These are phyloP conservation scores for Chlorella variabilis DNA, from an alignment of 163 green algal species.

Conservation along the genomic window DNA sequence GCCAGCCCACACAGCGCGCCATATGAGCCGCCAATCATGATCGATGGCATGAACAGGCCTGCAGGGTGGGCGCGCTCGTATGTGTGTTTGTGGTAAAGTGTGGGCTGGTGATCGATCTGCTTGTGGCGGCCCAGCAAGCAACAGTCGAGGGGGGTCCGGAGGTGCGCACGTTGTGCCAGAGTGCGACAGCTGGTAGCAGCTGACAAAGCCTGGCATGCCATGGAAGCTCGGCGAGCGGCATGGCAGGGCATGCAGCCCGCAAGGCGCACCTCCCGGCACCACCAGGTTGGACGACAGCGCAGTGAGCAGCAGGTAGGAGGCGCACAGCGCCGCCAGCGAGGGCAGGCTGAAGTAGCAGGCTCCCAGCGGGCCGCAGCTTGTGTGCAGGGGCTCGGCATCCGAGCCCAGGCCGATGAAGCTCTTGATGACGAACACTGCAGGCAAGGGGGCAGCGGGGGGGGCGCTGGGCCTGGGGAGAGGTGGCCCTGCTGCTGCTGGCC, in stretches of 20 bases:
- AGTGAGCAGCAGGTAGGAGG: constrained; percentile 84
- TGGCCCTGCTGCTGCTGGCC: background rate
- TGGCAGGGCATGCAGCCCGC: too few species aligned
- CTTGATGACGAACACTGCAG: too few species aligned
- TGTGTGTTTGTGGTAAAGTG: too few species aligned
- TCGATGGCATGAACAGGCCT: background rate
- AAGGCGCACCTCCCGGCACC: constrained; percentile 78
- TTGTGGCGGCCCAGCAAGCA: too few species aligned
- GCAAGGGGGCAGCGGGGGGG: too few species aligned
- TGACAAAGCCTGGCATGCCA: too few species aligned
- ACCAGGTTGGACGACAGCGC: constrained; percentile 69
- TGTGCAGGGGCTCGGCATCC: background rate
- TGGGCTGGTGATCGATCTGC: too few species aligned
- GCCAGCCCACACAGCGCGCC: constrained; percentile 3
- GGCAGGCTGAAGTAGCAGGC: constrained; percentile 67
- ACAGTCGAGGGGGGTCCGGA: too few species aligned
- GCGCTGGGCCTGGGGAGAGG: background rate
- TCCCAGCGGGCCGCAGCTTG: background rate
- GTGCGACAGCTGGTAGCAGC: too few species aligned
- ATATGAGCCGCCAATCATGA: constrained; percentile 11
- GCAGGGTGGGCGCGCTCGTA: too few species aligned
- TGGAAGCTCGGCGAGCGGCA: too few species aligned
- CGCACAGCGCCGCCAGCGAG: constrained; percentile 64
- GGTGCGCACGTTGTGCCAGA: too few species aligned
- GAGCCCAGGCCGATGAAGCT: background rate